These are phyloP conservation scores for Tricholoma flavovirens DNA, from an alignment of 768 basidiomycete species.

Conservation along the genomic window DNA sequence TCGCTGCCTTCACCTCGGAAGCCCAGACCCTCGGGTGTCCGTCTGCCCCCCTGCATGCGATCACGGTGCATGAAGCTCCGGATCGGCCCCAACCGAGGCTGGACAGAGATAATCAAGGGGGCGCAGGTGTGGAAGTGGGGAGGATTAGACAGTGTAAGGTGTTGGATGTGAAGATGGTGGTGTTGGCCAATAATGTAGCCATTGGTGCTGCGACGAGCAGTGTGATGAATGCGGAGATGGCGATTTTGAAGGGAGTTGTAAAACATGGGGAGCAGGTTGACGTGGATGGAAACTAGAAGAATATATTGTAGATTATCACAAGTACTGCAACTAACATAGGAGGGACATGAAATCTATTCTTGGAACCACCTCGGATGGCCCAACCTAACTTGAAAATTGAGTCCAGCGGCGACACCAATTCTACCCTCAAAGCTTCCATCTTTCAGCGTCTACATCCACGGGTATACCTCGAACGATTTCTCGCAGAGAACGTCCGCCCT, in stretches of 20 bases:
- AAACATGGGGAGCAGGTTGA: background rate
- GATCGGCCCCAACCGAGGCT: conserved; percentile 93
- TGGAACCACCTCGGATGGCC: background rate
- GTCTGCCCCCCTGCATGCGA: conserved; percentile 76
- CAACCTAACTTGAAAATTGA: conserved; percentile 14
- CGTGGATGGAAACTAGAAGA: too few species aligned
- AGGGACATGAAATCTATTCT: background rate
- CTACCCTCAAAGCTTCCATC: conserved; percentile 43
- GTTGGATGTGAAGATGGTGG: conserved; percentile 93
- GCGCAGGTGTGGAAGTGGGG: conserved; percentile 88
- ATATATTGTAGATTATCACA: too few species aligned
- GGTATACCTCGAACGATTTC: conserved; percentile 81
- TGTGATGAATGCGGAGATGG: conserved; percentile 96
- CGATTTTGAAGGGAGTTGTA: conserved; percentile 62
- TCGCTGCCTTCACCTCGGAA: conserved; percentile 67
- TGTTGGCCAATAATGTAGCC: conserved; percentile 87
- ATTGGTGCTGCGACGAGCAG: conserved; percentile 96
- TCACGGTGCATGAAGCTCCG: conserved; percentile 87
- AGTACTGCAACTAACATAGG: too few species aligned
- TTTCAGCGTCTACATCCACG: conserved; percentile 90
- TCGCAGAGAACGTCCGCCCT: conserved; percentile 71
- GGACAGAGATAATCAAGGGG: conserved; percentile 85
- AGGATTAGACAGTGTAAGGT: conserved; percentile 88
- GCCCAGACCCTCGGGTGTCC: conserved; percentile 75
- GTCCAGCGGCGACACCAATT: conserved; percentile 23